Base-by-base conservation (phyloP, 345 rosid species). In the Citrus australasica region DNA sequence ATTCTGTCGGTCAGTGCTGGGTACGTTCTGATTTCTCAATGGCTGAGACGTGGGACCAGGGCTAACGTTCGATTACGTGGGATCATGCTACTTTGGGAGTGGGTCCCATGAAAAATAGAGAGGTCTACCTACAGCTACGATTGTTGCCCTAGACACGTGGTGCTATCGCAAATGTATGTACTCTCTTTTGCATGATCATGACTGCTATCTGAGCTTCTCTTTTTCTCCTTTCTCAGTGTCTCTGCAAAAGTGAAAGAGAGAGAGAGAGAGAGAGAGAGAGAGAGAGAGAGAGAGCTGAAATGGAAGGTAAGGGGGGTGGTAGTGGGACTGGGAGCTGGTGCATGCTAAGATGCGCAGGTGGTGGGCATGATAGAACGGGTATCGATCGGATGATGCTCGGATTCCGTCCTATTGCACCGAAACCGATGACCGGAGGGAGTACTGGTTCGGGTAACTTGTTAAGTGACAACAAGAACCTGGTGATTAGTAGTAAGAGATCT, bases 331-430 rank as follows among this genome's bases (percentile, higher is more conserved):
- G 22, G 76, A 65, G 24, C 65, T 77, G 79, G 85, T 74, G 78
- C 79, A 64, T 62, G 78, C 60, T 74, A 51, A 79, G 77, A 30
- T 78, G 75, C 68, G 48, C 73, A 7, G 86, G 79, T 24, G 82
- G 61, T 62, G 78, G 84, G 35, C 83, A 79, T 24, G 88, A 90
- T 67, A 85, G 79, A 76, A 79, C 83, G 60, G 83, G 88, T 42
- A 87, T 92, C 81, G 82, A 84, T 73, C 83, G 83, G 79, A 78
- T 88, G 78, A 90, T 90, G 97, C 90, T 87, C 79, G 80, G 93
- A 80, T 94, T 93, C 86, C 86, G 97, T 61, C 97, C 97, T 78
- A 94, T 94, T 79, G 98, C 97, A 0, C 98, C 98, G 48, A 94
- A 93, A 78, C 98, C 94, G 74, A 77, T 69, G 33, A 17, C 28